Evolutionary conservation across 306 rosid species (phyloP).

Genomic region (Corylus americana): DNA sequence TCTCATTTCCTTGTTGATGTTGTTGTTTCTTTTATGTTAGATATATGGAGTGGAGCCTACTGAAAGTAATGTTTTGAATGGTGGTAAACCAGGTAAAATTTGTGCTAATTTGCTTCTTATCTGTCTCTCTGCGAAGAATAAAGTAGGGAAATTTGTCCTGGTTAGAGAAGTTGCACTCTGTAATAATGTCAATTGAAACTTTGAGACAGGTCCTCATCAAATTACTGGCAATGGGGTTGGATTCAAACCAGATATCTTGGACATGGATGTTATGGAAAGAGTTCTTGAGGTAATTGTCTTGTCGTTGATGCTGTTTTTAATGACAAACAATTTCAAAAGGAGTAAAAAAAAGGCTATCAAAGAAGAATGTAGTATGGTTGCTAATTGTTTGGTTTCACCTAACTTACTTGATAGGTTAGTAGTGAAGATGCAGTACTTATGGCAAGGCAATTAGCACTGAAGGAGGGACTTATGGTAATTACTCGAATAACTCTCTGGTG

Average conservation of each 20-base stretch:
- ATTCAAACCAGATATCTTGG: slow-evolving; percentile 94
- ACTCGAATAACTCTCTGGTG: background rate
- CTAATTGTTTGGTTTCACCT: slow-evolving; percentile 12
- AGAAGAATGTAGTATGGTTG: slow-evolving; percentile 9
- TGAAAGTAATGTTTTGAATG: slow-evolving; percentile 84
- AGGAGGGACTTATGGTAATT: slow-evolving; percentile 94
- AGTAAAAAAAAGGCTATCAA: background rate
- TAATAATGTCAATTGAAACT: slow-evolving; percentile 20
- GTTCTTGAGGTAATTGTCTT: slow-evolving; percentile 76
- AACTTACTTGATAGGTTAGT: slow-evolving; percentile 58
- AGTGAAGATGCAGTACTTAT: slow-evolving; percentile 91
- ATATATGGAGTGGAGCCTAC: slow-evolving; percentile 93
- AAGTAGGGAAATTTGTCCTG: background rate
- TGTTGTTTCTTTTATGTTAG: slow-evolving; percentile 29
- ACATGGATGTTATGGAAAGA: slow-evolving; percentile 89
- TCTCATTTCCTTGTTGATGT: slow-evolving; percentile 19
- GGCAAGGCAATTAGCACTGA: slow-evolving; percentile 85
- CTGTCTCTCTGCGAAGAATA: background rate
- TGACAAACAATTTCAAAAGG: background rate
- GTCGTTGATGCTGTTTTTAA: background rate
- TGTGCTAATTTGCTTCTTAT: background rate
- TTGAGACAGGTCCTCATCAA: slow-evolving; percentile 74
- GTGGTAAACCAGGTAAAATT: slow-evolving; percentile 89
- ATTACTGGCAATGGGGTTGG: slow-evolving; percentile 94
- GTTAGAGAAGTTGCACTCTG: slow-evolving; percentile 17